These are phyloP conservation scores for Pyrenophora seminiperda DNA, from an alignment of 2,329 filamentous ascomycete genomes.

Conservation along the genomic window DNA sequence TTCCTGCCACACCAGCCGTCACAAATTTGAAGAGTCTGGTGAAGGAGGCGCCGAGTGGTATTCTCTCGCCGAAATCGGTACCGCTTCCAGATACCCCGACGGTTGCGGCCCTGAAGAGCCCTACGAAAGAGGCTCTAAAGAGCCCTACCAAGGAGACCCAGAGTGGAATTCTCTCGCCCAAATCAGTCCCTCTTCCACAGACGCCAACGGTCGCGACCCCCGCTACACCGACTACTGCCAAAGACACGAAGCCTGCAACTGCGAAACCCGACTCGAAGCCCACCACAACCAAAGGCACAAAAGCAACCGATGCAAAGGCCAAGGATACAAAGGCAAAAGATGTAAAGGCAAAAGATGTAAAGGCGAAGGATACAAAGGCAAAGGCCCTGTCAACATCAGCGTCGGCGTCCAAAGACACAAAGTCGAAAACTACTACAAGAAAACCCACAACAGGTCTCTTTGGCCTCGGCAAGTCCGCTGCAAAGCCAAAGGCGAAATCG, in stretches of 20 bases:
- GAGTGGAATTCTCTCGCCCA: conserved; percentile 30
- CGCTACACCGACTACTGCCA: conserved; percentile 5
- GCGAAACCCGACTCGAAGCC: conserved; percentile 5
- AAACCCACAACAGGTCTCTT: conserved; percentile 13
- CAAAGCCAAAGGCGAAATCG: conserved; percentile 10
- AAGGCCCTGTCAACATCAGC: not conserved
- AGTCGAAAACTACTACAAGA: conserved; percentile 6
- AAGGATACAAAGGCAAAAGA: conserved; percentile 1
- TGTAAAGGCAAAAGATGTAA: not conserved
- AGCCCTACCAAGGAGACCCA: conserved; percentile 22
- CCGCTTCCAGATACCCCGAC: conserved; percentile 32
- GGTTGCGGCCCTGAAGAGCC: not conserved
- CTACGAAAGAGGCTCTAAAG: conserved; percentile 25
- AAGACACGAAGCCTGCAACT: not conserved
- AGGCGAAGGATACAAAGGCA: conserved; percentile 4
- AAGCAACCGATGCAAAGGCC: not conserved
- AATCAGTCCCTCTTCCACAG: conserved; percentile 32
- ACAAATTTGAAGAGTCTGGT: conserved; percentile 24
- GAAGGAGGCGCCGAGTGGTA: conserved; percentile 6
- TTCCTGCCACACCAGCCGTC: not conserved
- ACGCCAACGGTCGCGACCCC: conserved; percentile 27
- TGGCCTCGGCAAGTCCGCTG: conserved; percentile 5
- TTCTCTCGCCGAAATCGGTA: conserved; percentile 21
- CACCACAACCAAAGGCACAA: not conserved
- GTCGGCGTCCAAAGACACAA: conserved; percentile 2